Percentiles rank a stretch among this genome's conserved stretches.
phyloP scores from a whole-genome alignment of 768 basidiomycete species.

The Pulveroboletus sp. region DNA sequence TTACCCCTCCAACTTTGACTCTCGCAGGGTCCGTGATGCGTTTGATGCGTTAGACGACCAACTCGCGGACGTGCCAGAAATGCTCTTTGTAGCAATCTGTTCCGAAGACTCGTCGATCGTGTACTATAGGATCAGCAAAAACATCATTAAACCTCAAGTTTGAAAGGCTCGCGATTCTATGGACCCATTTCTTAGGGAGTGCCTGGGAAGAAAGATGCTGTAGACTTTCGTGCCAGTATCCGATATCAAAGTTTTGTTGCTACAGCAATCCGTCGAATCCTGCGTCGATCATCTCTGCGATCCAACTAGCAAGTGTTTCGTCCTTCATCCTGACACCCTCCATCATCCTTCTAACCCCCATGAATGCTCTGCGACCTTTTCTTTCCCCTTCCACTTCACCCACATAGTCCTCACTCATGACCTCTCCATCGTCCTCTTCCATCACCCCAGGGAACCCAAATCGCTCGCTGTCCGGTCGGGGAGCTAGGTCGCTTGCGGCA shows the following conservation, averaged over 20 bases:
- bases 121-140: conserved; percentile 76
- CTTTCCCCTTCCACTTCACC: conserved; percentile 65
- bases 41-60: conserved; percentile 43
- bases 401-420: conserved; percentile 30
- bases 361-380: conserved; percentile 68
- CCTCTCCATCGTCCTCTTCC: conserved; percentile 72
- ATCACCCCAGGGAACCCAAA: conserved; percentile 87
- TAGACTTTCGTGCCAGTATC: conserved; percentile 1
- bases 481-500: conserved; percentile 56
- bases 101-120: conserved; percentile 78
- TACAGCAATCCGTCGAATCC: conserved; percentile 33
- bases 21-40: conserved; percentile 51
- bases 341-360: conserved; percentile 52
- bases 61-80: conserved; percentile 28
- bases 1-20: background rate
- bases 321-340: conserved; percentile 64
- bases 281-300: conserved; percentile 56
- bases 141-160: conserved; percentile 69
- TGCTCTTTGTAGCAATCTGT: conserved; percentile 66
- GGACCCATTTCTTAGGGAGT: background rate
- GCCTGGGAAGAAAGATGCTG: background rate
- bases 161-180: conserved; percentile 22
- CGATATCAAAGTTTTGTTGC: conserved; percentile 3
- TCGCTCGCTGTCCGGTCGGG: conserved; percentile 74
- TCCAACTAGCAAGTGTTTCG: conserved; percentile 54